Conservation (phyloP, 306 rosid species). For the Biancaea sappan region DNA sequence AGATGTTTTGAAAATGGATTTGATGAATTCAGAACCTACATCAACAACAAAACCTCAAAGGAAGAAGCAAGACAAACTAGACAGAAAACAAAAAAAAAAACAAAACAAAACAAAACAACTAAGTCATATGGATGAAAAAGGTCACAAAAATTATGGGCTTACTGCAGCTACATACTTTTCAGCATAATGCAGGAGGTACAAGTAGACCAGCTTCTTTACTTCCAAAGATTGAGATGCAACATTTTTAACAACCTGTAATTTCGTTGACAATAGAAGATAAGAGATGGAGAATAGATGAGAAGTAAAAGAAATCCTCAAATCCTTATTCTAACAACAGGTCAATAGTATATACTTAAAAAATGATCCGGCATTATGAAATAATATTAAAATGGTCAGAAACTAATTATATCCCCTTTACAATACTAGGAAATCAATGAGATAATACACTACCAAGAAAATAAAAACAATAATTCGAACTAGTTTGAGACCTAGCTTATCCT, state of each 20-base stretch:
- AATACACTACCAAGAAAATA: not conserved
- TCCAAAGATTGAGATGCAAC: constrained; percentile 90
- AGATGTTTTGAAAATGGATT: constrained; percentile 1
- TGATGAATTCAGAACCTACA: not conserved
- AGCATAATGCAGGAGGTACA: constrained; percentile 95
- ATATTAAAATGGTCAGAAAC: not conserved
- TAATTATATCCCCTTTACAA: not conserved
- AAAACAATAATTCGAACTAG: not conserved
- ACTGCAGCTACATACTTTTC: constrained; percentile 67
- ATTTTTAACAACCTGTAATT: constrained; percentile 88
- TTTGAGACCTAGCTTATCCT: not conserved
- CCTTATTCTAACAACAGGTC: not conserved
- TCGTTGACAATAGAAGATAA: constrained; percentile 11
- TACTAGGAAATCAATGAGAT: not conserved
- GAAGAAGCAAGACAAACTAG: not conserved
- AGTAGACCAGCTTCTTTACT: constrained; percentile 93
- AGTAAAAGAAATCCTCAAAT: not conserved
- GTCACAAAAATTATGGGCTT: not conserved
- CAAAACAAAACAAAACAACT: not conserved
- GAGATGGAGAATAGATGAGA: constrained; percentile 5
- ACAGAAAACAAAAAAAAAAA: not conserved
- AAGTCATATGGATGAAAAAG: not conserved
- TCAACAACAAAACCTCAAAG: not conserved
- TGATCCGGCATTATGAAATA: not conserved
- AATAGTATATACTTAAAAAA: not conserved